A percentile compares a stretch with the other conserved stretches of the same genome.
phyloP scores from a whole-genome alignment of 73 alveolate species.

The Paramecium primaurelia region DNA sequence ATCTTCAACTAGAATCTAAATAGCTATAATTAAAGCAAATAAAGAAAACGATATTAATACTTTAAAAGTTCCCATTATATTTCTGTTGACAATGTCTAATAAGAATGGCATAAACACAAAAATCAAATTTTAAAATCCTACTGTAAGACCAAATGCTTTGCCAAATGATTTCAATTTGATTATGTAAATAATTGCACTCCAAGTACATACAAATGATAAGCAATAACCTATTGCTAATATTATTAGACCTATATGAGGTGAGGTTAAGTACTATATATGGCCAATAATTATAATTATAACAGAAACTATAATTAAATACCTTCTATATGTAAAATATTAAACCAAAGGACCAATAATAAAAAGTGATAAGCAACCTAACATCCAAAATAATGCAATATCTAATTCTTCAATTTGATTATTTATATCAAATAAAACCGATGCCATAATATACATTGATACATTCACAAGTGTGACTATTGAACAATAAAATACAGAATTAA shows the following conservation, averaged over 20 bases:
- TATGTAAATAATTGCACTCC: not conserved
- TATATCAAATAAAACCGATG: not conserved
- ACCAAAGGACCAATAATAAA: slow-evolving; percentile 20
- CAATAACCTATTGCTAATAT: slow-evolving; percentile 23
- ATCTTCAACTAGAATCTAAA: not conserved
- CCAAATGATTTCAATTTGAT: not conserved
- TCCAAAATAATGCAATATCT: slow-evolving; percentile 40
- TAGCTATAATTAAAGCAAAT: not conserved
- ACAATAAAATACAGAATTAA: not conserved
- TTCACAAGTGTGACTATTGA: not conserved
- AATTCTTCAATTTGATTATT: not conserved
- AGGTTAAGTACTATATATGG: not conserved
- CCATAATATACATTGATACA: slow-evolving; percentile 3
- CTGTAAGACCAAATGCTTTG: slow-evolving; percentile 2
- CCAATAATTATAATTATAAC: slow-evolving; percentile 4
- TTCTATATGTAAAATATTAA: not conserved
- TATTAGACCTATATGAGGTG: not conserved
- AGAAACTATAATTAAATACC: not conserved
- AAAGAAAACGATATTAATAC: not conserved
- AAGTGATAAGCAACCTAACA: not conserved
- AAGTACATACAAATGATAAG: not conserved
- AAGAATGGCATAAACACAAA: slow-evolving; percentile 23
- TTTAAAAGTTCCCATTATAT: slow-evolving; percentile 14
- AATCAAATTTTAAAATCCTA: not conserved
- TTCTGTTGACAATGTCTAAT: not conserved